Conservation (phyloP, 192 early-diverging fungal genomes). For the Radiomyces spectabilis region DNA sequence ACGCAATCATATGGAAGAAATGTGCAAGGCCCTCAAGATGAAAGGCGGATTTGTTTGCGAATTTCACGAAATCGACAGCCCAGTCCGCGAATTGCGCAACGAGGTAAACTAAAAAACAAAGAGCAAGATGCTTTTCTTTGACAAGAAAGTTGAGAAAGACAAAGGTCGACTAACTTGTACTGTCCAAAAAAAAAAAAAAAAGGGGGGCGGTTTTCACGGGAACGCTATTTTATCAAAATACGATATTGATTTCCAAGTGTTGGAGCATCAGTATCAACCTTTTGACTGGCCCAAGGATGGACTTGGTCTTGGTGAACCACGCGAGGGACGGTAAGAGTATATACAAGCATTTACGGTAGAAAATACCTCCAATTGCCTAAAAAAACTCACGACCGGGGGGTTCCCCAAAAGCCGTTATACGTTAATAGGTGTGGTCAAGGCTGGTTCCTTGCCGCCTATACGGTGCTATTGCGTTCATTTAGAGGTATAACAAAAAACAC, state of each 20-base stretch:
- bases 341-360: too few species aligned
- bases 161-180: too few species aligned
- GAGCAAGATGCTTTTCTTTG: neutral
- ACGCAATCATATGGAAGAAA: conserved; percentile 52
- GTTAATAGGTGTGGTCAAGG: conserved; percentile 49
- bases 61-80: conserved; percentile 64
- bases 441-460: conserved; percentile 40
- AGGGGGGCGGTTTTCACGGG: conserved; percentile 72
- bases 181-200: too few species aligned
- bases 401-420: conserved; percentile 61
- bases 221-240: conserved; percentile 67
- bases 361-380: too few species aligned
- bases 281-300: conserved; percentile 67
- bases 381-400: too few species aligned
- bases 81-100: conserved; percentile 41
- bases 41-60: conserved; percentile 66
- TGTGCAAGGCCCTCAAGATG: conserved; percentile 47
- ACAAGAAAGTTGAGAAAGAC: too few species aligned
- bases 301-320: conserved; percentile 51
- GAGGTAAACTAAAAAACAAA: conserved; percentile 29
- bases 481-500: conserved; percentile 33
- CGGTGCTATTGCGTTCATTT: conserved; percentile 70
- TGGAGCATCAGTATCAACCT: conserved; percentile 62
- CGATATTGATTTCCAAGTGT: conserved; percentile 49
- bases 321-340: conserved; percentile 51